Conservation (phyloP, 2,329 filamentous ascomycete genomes). For the Venturia effusa region DNA sequence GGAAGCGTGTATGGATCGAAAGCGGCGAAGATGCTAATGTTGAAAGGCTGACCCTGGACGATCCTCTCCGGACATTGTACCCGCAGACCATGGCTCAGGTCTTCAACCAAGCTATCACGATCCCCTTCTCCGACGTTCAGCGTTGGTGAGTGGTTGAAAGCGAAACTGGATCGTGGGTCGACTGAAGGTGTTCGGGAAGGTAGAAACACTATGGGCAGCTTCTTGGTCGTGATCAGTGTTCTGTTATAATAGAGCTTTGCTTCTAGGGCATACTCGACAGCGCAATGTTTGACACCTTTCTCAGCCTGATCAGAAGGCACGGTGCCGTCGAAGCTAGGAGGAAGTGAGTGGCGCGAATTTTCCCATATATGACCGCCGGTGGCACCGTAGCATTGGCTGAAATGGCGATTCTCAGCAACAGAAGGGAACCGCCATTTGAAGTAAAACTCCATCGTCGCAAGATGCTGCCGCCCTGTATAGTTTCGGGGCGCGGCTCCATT, state of each 20-base stretch:
- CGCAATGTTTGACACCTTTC: neutral
- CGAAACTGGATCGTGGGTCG: neutral
- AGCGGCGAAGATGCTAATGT: neutral
- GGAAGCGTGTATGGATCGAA: neutral
- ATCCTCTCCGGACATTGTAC: neutral
- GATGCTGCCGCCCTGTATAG: neutral
- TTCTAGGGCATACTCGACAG: conserved; percentile 2
- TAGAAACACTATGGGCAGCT: conserved; percentile 6
- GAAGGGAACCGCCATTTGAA: conserved; percentile 7
- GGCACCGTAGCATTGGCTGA: neutral
- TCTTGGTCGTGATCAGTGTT: neutral
- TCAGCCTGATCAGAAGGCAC: neutral
- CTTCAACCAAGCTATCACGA: neutral
- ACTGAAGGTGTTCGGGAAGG: neutral
- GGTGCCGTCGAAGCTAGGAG: neutral
- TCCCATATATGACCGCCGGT: neutral
- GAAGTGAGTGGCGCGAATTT: neutral
- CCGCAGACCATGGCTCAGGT: neutral
- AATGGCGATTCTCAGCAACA: neutral
- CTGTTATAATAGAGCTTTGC: neutral
- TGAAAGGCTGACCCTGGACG: neutral
- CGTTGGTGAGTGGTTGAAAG: neutral
- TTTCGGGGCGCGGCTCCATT: neutral
- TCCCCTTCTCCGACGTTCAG: neutral
- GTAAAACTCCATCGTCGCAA: conserved; percentile 1